Percentiles rank a stretch among this genome's conserved stretches.
Evolutionary conservation across 139 green algal species (phyloP).

Genomic region (Pleodorina starrii): DNA sequence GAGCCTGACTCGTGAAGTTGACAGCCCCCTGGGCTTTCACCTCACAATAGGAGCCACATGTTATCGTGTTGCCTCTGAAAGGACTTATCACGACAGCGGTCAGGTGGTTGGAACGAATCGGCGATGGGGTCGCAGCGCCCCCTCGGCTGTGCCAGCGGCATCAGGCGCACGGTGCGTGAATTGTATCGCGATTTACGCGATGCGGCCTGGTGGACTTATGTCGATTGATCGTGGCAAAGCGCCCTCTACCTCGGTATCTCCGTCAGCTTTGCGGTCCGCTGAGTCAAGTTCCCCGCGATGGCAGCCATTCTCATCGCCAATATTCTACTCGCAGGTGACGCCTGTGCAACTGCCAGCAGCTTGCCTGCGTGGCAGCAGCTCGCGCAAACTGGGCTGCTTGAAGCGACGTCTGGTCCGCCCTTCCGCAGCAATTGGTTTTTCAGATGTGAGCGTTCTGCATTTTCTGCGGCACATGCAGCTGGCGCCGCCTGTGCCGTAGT

Average conservation of each 20-base stretch:
- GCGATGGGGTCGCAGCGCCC: background rate
- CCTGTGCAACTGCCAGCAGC: constrained; percentile 8
- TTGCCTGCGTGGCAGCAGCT: constrained; percentile 12
- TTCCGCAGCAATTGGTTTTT: constrained; percentile 1
- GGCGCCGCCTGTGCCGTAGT: background rate
- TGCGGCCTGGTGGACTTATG: too few species aligned
- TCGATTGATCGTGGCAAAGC: too few species aligned
- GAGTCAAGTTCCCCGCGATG: too few species aligned
- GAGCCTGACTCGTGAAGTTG: background rate
- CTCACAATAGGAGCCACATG: background rate
- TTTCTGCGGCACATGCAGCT: background rate
- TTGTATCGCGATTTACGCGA: too few species aligned
- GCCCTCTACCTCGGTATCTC: too few species aligned
- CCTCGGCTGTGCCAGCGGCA: background rate
- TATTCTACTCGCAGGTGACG: constrained; percentile 10
- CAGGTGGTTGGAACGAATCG: background rate
- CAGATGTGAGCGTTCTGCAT: background rate
- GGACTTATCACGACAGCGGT: background rate
- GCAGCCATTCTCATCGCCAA: too few species aligned
- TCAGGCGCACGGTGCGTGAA: constrained; percentile 10
- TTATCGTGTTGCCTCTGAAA: background rate
- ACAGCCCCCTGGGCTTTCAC: background rate
- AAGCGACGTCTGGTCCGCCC: background rate
- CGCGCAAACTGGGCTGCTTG: background rate
- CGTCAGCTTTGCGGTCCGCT: too few species aligned